These are phyloP conservation scores for Fusarium torulosum DNA, from an alignment of 2,329 filamentous ascomycete species.

Conservation along the genomic window DNA sequence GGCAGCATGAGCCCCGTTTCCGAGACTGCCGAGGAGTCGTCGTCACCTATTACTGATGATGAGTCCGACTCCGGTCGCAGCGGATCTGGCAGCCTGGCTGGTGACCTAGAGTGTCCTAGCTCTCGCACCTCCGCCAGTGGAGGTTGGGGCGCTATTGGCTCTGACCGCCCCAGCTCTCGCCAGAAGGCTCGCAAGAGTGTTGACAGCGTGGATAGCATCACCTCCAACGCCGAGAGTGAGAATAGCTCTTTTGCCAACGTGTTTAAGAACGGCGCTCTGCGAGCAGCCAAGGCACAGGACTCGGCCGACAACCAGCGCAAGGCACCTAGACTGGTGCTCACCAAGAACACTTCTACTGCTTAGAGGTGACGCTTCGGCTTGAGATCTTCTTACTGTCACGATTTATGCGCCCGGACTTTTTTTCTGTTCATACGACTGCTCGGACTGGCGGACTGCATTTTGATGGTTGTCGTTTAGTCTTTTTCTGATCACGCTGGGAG, in stretches of 20 bases:
- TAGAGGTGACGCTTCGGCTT: slow-evolving; percentile 44
- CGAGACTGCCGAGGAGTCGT: slow-evolving; percentile 76
- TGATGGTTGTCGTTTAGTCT: slow-evolving; percentile 47
- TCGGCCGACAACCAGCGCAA: slow-evolving; percentile 76
- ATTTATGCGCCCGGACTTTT: slow-evolving; percentile 56
- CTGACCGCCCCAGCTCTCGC: slow-evolving; percentile 80
- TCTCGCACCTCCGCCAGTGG: slow-evolving; percentile 81
- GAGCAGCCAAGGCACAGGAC: slow-evolving; percentile 66
- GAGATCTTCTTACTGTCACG: slow-evolving; percentile 48
- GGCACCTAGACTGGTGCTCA: slow-evolving; percentile 87
- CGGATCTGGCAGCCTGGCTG: slow-evolving; percentile 83
- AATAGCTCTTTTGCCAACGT: slow-evolving; percentile 74
- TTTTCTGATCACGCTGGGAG: slow-evolving; percentile 45
- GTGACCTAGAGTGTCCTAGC: slow-evolving; percentile 77
- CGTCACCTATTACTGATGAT: slow-evolving; percentile 79
- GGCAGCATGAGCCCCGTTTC: slow-evolving; percentile 92
- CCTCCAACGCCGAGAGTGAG: slow-evolving; percentile 60
- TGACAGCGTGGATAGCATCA: slow-evolving; percentile 74
- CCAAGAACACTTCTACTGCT: slow-evolving; percentile 61
- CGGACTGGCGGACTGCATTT: slow-evolving; percentile 53
- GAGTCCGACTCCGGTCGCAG: slow-evolving; percentile 79
- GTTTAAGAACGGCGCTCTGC: slow-evolving; percentile 70
- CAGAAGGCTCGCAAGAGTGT: slow-evolving; percentile 73
- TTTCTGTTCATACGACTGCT: slow-evolving; percentile 55
- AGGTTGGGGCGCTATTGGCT: slow-evolving; percentile 83